phyloP scores from a whole-genome alignment of 805 yeast genomes.

The Yarrowia deformans region DNA sequence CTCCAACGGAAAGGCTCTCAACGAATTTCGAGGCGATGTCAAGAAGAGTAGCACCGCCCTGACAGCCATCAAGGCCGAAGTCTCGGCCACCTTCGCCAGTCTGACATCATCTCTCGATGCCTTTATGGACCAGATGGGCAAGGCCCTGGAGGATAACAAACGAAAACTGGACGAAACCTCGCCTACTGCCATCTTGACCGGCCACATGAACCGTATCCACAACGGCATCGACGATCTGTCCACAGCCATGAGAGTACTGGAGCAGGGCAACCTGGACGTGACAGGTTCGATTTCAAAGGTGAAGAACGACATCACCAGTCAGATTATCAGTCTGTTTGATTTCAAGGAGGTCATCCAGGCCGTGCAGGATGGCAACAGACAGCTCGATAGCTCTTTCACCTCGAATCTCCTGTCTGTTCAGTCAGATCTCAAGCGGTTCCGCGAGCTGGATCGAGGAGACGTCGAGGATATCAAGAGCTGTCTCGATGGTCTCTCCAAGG shows the following conservation, averaged over 20 bases:
- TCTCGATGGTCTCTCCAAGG: background rate
- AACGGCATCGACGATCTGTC: conserved; percentile 17
- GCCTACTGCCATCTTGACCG: conserved; percentile 25
- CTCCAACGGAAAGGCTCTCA: conserved; percentile 36
- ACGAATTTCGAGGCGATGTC: conserved; percentile 34
- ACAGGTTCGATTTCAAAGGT: conserved; percentile 2
- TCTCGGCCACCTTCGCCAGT: conserved; percentile 25
- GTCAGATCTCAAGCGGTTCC: conserved; percentile 26
- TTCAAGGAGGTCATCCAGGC: conserved; percentile 18
- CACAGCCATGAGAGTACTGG: conserved; percentile 6
- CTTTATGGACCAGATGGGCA: conserved; percentile 32
- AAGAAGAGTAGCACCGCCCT: conserved; percentile 30
- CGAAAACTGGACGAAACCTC: conserved; percentile 30
- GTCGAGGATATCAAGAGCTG: conserved; percentile 27
- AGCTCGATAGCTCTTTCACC: conserved; percentile 16
- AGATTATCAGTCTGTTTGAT: background rate
- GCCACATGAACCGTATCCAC: conserved; percentile 36
- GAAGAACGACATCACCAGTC: background rate
- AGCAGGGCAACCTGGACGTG: conserved; percentile 27
- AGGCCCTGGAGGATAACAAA: conserved; percentile 30
- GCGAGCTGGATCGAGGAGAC: conserved; percentile 1
- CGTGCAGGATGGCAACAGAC: conserved; percentile 8
- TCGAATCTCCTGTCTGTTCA: conserved; percentile 21
- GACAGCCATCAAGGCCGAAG: conserved; percentile 17
- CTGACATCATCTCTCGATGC: conserved; percentile 12